Percentiles rank a stretch among this genome's conserved stretches.
Evolutionary conservation across 257 asterid species (phyloP).

Genomic region (Penstemon davidsonii): DNA sequence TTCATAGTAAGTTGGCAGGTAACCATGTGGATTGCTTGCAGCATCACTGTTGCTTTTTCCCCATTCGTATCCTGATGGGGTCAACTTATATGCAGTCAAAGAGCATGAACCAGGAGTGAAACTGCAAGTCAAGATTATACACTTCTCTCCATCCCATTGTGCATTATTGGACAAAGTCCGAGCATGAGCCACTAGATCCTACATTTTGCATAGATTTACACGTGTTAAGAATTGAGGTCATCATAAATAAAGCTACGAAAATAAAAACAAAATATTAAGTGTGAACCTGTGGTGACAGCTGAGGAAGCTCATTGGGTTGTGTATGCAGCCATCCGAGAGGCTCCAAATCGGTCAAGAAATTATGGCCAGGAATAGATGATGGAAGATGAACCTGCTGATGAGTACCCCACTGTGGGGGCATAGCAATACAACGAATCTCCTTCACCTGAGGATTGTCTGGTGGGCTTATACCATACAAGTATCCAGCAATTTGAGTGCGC

Average conservation of each 20-base stretch:
- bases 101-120: slow-evolving; percentile 99
- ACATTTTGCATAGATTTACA: slow-evolving; percentile 10
- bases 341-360: slow-evolving; percentile 86
- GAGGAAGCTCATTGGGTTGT: slow-evolving; percentile 97
- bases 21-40: slow-evolving; percentile 89
- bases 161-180: slow-evolving; percentile 74
- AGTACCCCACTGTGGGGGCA: slow-evolving; percentile 99
- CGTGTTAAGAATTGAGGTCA: neutral
- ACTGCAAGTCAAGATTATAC: slow-evolving; percentile 94
- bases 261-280: neutral
- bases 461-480: slow-evolving; percentile 90
- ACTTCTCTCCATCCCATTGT: slow-evolving; percentile 99
- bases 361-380: slow-evolving; percentile 87
- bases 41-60: slow-evolving; percentile 91
- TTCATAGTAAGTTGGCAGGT: slow-evolving; percentile 92
- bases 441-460: slow-evolving; percentile 99
- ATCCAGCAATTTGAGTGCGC: slow-evolving; percentile 93
- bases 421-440: slow-evolving; percentile 94
- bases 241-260: neutral
- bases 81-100: slow-evolving; percentile 84
- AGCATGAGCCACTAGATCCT: slow-evolving; percentile 89
- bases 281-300: slow-evolving; percentile 86
- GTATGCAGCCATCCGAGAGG: slow-evolving; percentile 99
- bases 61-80: slow-evolving; percentile 98
- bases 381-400: slow-evolving; percentile 97